Conservation (phyloP, 192 early-diverging fungal genomes). For the Funneliformis geosporum region DNA sequence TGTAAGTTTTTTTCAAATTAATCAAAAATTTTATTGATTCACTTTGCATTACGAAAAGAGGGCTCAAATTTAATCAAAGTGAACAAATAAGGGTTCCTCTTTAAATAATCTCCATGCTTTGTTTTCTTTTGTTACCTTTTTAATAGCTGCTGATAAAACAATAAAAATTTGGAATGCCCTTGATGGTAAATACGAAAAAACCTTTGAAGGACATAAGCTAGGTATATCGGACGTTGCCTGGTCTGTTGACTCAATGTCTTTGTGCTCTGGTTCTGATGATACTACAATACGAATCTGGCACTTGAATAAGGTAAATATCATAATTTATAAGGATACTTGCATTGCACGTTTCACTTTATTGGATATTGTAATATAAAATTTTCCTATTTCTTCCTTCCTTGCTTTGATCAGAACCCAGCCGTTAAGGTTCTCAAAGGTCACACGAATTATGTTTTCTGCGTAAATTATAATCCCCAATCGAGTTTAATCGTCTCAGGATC, state of each 20-base stretch:
- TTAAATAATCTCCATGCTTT: constrained; percentile 8
- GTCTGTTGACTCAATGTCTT: constrained; percentile 85
- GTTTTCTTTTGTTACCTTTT: constrained; percentile 9
- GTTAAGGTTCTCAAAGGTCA: constrained; percentile 76
- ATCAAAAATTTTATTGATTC: background rate
- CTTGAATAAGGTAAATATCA: constrained; percentile 63
- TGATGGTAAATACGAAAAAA: constrained; percentile 81
- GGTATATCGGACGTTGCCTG: constrained; percentile 97
- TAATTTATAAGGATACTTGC: background rate
- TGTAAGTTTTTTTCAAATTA: constrained; percentile 55
- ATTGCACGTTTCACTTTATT: background rate
- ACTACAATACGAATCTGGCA: constrained; percentile 94
- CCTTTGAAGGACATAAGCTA: constrained; percentile 84
- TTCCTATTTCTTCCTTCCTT: constrained; percentile 17
- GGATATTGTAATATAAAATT: background rate
- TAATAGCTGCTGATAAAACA: constrained; percentile 89
- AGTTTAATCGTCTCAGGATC: constrained; percentile 96
- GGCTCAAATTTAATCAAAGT: background rate
- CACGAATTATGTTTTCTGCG: constrained; percentile 96
- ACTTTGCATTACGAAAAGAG: background rate
- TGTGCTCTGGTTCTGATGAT: constrained; percentile 95
- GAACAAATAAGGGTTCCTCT: background rate
- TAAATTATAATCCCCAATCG: constrained; percentile 93
- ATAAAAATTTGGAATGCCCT: constrained; percentile 91
- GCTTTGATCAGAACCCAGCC: background rate